Base-by-base conservation (phyloP, 495 filamentous ascomycete genomes). In the Parathielavia appendiculata region DNA sequence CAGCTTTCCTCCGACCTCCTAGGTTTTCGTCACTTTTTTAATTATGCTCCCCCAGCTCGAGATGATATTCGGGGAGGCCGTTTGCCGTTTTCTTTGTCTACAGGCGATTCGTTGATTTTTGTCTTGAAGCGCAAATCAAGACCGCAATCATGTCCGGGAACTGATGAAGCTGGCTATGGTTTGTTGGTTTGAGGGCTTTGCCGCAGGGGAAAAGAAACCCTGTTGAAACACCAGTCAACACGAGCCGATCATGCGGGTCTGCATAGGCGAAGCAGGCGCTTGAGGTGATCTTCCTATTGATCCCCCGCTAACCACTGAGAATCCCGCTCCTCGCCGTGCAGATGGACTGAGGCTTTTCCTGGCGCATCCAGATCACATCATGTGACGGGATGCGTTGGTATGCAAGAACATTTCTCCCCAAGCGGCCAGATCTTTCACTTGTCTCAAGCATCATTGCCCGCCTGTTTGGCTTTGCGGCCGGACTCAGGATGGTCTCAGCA, bases 331-430 rank as follows among this genome's bases (percentile, higher is more conserved):
- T 17, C 20, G 30, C 41, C 22, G 45, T 30, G 41, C 56, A 35
- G 26, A 16, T n/a, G 23, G 48, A 32, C 12, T 36, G 48, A 56
- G 46, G 38, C 12, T 40, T 41, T 41, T n/a, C 51, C 58, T 14
- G 49, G 57, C 63, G 63, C 66, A 68, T 66, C 50, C 49, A 38
- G 49, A 53, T 54, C 39, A 52, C 63, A 63, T 68, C 66, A 68
- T 64, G 63, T 68, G 66, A 68, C 26, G 51, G 23, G 22, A 17
- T 45, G 23, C 5, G 40, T 35, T 34, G 39, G 14, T 39, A 30
- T 30, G 14, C 34, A 43, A 38, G 17, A 54, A 10, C 16, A 51
- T 54, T 50, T 54, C 57, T 54, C 20, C 20, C 51, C 44, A 4
- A 17, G 13, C 46, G 14, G n/a, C 46, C 46, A 49, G 14, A 10